Evolutionary conservation across 2,329 filamentous ascomycete species (phyloP), one percentile per base, ranked within the genome.

Genomic region (Phaeosphaeria sp.): DNA sequence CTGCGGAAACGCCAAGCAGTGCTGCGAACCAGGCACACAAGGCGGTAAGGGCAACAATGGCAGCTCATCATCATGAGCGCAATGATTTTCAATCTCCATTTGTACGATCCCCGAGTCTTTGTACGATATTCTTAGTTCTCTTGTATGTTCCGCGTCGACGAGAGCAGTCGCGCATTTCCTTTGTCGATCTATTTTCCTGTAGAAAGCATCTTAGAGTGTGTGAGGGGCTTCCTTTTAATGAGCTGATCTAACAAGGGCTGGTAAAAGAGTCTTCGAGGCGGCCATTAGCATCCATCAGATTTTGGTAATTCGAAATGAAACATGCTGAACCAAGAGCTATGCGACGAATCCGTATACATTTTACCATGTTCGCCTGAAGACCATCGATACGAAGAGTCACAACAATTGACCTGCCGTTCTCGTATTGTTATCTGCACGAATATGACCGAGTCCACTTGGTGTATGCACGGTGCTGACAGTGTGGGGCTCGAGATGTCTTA

Each of bases 1-100:
- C 33, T 81, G 79, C 55, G 77, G 72, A 20, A 75, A 73, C 33
- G 73, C 74, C 47, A 77, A 74, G 52, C 78, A 80, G 61, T 81
- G 79, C 61, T 81, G 78, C 54, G 73, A 74, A 6, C 78, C 78
- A 6, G 66, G 64, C 11, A 64, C 59, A 25, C 68, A 73, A 49
- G 68, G 66, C 6, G 48, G 48, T 43, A 61, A 58, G 42, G 59
- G 57, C 46, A 61, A 21, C 36, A 71, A 60, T 2, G 55, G 58
- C 22, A 52, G 59, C 27, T 64, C 61, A 8, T 65, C 60, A 33
- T 67, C 58, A 18, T 63, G 45, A 40, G 25, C 11, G n/a, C 15
- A 21, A 1, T 18, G 33, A 53, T 51, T 51, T 33, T 24, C 21
- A 47, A 46, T 43, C 40, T 45, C 25, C 30, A n/a, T 13, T 17